These are phyloP conservation scores for Ustilago bromivora DNA, from an alignment of 1,284 basidiomycete species.

Conservation along the genomic window DNA sequence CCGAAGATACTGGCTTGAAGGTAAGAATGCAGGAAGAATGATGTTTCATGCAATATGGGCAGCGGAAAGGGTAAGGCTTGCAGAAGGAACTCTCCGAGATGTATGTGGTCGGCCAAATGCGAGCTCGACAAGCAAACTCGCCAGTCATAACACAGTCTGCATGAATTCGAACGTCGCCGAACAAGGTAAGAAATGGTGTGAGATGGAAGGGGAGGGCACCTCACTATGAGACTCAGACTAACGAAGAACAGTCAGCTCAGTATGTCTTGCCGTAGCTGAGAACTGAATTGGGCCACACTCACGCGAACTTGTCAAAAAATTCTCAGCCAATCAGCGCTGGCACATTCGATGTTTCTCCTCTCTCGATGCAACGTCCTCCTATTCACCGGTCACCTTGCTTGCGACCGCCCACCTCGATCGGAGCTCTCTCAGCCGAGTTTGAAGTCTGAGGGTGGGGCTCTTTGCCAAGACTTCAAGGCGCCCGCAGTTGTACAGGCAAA, in stretches of 20 bases:
- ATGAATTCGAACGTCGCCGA: neutral
- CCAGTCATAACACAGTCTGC: neutral
- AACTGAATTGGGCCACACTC: neutral
- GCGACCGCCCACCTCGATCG: neutral
- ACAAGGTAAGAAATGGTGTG: neutral
- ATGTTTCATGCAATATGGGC: neutral
- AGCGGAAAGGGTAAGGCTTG: slow-evolving; percentile 10
- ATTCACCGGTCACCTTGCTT: slow-evolving; percentile 9
- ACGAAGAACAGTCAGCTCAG: no score
- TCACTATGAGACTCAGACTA: no score
- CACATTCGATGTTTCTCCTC: neutral
- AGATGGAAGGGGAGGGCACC: no score
- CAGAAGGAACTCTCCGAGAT: slow-evolving; percentile 5
- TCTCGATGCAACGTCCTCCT: neutral
- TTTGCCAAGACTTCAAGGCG: slow-evolving; percentile 12
- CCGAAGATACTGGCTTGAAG: neutral
- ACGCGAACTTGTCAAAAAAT: neutral
- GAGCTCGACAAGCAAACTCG: neutral
- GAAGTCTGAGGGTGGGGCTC: neutral
- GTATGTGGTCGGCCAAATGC: neutral
- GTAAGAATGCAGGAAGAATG: neutral
- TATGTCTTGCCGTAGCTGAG: no score
- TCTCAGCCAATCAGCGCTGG: neutral
- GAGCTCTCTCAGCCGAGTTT: neutral
- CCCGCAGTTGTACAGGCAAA: slow-evolving; percentile 3